These are phyloP conservation scores for Melastoma candidum DNA, from an alignment of 441 rosid genomes.

Conservation along the genomic window DNA sequence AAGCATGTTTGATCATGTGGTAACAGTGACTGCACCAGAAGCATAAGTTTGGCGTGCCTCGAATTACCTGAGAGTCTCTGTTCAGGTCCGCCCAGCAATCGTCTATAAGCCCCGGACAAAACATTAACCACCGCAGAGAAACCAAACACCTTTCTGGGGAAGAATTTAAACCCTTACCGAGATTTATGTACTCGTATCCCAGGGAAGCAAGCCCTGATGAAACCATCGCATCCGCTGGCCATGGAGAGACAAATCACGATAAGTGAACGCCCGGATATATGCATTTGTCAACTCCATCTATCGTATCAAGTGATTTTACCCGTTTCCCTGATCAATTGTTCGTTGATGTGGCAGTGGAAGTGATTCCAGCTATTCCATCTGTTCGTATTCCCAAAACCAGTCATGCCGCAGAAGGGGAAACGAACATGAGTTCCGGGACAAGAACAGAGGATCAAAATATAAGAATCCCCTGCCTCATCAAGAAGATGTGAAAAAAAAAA, in stretches of 20 bases:
- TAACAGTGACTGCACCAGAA: no score
- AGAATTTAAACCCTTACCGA: conserved; percentile 26
- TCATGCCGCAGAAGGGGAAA: background rate
- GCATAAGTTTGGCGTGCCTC: no score
- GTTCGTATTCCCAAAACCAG: background rate
- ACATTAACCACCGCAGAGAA: no score
- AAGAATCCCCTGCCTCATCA: no score
- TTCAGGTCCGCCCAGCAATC: conserved; percentile 40
- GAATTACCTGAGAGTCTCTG: conserved; percentile 26
- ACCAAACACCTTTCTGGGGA: background rate
- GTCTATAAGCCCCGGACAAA: conserved; percentile 13
- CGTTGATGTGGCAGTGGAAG: conserved; percentile 36
- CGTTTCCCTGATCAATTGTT: conserved; percentile 36
- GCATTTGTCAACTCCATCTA: background rate
- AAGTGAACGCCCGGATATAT: background rate
- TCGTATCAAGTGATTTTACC: conserved; percentile 16
- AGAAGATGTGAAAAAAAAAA: no score
- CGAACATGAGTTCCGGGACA: no score
- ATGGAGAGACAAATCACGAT: background rate
- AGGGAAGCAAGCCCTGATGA: conserved; percentile 38
- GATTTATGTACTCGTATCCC: conserved; percentile 40
- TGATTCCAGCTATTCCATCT: conserved; percentile 68
- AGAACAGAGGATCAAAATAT: no score
- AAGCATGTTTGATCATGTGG: no score
- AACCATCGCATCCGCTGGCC: conserved; percentile 45